Base-by-base conservation (phyloP, 108 stramenopile species). In the Schizochytrium sp. region DNA sequence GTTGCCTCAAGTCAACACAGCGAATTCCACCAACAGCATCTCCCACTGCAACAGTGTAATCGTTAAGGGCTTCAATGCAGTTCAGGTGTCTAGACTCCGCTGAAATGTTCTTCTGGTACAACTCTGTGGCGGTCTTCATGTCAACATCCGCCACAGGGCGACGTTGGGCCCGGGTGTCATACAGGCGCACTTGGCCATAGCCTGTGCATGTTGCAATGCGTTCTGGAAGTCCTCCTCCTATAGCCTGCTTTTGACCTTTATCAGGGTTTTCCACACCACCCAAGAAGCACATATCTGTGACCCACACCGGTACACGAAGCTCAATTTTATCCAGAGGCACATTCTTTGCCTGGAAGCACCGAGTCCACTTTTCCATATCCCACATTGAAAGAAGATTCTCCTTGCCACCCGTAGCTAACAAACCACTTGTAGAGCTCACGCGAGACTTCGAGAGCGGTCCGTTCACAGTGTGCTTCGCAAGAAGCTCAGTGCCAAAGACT, bases 261-360 rank as follows among this genome's bases (percentile, higher is more conserved):
- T 83, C 10, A 13, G 76, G 45, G 28, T 10, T 28, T 38, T 83
- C 76, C 10, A 69, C 64, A 5, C 19, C 19, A 44, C 64, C 64
- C 76, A 83, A 12, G 2, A 83, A 83, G 76, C 76, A 83, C 45
- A 83, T 83, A 12, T 50, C 76, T 7, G 76, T 83, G 76, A 83
- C 76, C 76, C 76, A 83, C 28, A 83, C 76, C 53, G 76, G 76
- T n/a, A 83, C 40, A n/a, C 50, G 76, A n/a, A 83, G 19, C 15
- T 83, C 76, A 10, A 83, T 47, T 5, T 83, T 19, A 40, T 83
- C 76, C 1, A 5, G 76, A 0, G 15, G 50, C 45, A 83, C 76
- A 40, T 83, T 83, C 47, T 83, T 83, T 0, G 76, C 76, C 28
- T 55, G 47, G 47, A 83, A 83, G 28, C 47, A 49, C 28, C 53